Evolutionary conservation across 768 basidiomycete genomes (phyloP).

Genomic region (Serendipita sp.): DNA sequence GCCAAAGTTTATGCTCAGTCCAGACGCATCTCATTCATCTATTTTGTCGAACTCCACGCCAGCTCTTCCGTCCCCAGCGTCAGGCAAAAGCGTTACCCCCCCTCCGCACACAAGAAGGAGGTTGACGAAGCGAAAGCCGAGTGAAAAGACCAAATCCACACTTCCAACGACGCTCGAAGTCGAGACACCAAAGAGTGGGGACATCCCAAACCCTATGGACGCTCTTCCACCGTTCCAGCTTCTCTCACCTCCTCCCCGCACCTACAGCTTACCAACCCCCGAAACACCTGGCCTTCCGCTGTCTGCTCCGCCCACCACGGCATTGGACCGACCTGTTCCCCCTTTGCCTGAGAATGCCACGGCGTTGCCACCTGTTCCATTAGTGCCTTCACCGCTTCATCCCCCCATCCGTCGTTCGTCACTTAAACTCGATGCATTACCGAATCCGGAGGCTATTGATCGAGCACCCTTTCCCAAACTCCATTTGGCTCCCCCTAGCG

Average conservation of each 20-base stretch:
- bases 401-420: background rate
- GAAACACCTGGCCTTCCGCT: background rate
- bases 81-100: background rate
- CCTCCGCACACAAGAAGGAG: background rate
- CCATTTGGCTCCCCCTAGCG: background rate
- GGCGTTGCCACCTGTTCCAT: background rate
- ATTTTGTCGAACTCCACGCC: background rate
- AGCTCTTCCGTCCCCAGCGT: background rate
- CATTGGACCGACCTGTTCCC: background rate
- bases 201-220: background rate
- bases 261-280: background rate
- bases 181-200: background rate
- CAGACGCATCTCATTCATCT: background rate
- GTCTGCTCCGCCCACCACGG: background rate
- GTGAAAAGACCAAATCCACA: background rate
- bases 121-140: background rate
- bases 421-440: background rate
- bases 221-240: background rate
- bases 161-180: conserved; percentile 1
- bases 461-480: background rate
- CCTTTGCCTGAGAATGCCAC: background rate
- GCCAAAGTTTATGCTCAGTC: background rate
- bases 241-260: background rate
- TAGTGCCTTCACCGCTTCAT: background rate
- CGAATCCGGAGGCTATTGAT: background rate